Conservation (phyloP, 305 asterid genomes). For the Fraxinus angustifolia region DNA sequence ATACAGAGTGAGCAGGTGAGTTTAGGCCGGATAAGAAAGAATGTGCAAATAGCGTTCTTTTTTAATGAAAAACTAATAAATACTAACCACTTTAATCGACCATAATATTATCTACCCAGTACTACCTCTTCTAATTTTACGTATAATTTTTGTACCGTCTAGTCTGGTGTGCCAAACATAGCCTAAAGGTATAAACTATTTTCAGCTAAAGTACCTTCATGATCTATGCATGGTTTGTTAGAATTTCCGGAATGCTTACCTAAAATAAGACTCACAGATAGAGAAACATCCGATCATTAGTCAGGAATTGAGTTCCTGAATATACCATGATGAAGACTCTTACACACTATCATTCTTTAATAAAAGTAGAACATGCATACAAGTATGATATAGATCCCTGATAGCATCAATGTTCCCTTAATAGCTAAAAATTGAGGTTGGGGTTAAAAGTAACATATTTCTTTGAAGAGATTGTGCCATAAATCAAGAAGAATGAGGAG, state of each 20-base stretch:
- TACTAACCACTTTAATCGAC: neutral
- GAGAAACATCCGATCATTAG: neutral
- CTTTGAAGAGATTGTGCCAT: neutral
- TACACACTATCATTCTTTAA: neutral
- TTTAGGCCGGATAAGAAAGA: neutral
- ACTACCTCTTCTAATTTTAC: neutral
- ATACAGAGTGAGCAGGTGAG: neutral
- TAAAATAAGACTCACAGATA: neutral
- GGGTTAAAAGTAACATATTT: neutral
- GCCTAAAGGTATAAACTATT: neutral
- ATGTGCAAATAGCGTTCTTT: neutral
- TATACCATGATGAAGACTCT: neutral
- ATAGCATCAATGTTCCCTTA: neutral
- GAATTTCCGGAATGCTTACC: neutral
- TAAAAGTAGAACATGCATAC: neutral
- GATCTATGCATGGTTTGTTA: neutral
- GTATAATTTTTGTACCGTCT: neutral
- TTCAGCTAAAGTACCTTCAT: neutral
- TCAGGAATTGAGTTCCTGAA: neutral
- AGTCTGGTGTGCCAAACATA: neutral
- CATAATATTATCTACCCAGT: neutral
- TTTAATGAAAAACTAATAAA: neutral
- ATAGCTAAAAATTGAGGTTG: neutral
- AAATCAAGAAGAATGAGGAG: constrained; percentile 8
- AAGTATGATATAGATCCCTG: neutral